Base-by-base conservation (phyloP, 345 rosid species). In the Citrus mangshanensis region DNA sequence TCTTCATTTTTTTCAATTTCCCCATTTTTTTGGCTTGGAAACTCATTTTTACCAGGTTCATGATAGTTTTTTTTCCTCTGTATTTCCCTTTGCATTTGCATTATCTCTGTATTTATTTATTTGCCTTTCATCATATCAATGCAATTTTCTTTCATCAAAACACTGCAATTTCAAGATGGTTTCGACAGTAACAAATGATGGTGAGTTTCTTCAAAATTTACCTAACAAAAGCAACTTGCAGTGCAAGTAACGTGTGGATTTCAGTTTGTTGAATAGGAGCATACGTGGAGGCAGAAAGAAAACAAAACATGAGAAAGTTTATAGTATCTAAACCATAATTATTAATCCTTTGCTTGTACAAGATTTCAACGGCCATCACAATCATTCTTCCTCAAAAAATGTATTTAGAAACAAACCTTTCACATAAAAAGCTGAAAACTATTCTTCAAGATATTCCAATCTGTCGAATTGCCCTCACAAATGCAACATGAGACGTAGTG, bases 401-500 rank as follows among this genome's bases (percentile, higher is more conserved):
- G 61, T 21, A 28, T 3, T 30, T 37, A 19, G 4, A 51, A 30
- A 51, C 40, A 18, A 6, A 51, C 14, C 6, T 28, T 49, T 28
- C 3, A 49, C 9, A 9, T 51, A 19, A 27, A 70, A 28, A 28
- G 25, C 35, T 27, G 51, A 16, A 49, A 49, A 28, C 37, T 49
- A 49, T 49, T 27, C 59, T 19, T 71, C 5, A 83, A 65, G 93
- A 89, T 92, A 91, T 90, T 77, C 90, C 98, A 12, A 90, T 87
- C 88, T 89, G 94, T 66, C 89, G 84, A 80, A 92, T 89, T 49
- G 94, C 95, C 88, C 94, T 85, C 66, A 86, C 91, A 86, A 95
- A 93, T 58, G 88, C 92, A 89, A 85, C 86, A 81, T 93, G 81
- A 89, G 80, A 22, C 94, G 91, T 0, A 91, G 88, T 13, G 93